Percentiles rank a stretch among this genome's conserved stretches.
Evolutionary conservation across 768 basidiomycete genomes (phyloP).

Genomic region (Lactarius hatsudake): DNA sequence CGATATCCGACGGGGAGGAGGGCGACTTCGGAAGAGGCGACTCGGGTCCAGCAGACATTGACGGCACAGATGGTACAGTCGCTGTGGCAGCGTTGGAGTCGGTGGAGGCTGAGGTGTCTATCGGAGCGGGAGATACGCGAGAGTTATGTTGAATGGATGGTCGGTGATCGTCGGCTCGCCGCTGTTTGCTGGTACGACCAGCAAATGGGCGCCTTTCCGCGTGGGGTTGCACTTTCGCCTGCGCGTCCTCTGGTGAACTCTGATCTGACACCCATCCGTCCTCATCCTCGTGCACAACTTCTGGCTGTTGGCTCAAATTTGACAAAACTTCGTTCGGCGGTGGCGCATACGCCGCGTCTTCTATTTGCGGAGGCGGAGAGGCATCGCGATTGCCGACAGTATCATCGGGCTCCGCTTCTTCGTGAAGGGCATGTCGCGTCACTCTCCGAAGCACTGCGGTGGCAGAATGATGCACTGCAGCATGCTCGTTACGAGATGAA

Average conservation of each 20-base stretch:
- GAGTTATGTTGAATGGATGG: background rate
- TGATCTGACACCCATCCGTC: constrained; percentile 66
- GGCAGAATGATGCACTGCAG: constrained; percentile 31
- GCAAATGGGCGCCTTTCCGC: constrained; percentile 9
- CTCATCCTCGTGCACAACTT: constrained; percentile 37
- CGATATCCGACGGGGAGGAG: constrained; percentile 4
- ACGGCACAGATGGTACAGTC: constrained; percentile 24
- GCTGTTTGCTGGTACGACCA: constrained; percentile 17
- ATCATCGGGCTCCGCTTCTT: constrained; percentile 24
- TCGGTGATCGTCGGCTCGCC: constrained; percentile 5
- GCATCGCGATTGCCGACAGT: background rate
- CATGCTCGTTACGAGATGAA: constrained; percentile 30
- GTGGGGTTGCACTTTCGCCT: background rate
- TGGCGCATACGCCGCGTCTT: background rate
- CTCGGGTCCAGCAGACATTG: background rate
- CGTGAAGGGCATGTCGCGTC: constrained; percentile 21
- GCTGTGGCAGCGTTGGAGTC: background rate
- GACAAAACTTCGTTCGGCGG: background rate
- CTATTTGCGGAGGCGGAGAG: background rate
- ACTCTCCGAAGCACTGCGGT: constrained; percentile 28
- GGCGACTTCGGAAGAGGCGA: background rate
- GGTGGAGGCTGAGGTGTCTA: background rate
- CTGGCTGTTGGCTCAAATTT: background rate
- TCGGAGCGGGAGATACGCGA: background rate
- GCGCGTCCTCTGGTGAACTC: constrained; percentile 32